A percentile compares a stretch with the other conserved stretches of the same genome.
These are phyloP conservation scores for Parasarocladium wereldwijsianum DNA, from an alignment of 2,329 filamentous ascomycete genomes.

Conservation along the genomic window DNA sequence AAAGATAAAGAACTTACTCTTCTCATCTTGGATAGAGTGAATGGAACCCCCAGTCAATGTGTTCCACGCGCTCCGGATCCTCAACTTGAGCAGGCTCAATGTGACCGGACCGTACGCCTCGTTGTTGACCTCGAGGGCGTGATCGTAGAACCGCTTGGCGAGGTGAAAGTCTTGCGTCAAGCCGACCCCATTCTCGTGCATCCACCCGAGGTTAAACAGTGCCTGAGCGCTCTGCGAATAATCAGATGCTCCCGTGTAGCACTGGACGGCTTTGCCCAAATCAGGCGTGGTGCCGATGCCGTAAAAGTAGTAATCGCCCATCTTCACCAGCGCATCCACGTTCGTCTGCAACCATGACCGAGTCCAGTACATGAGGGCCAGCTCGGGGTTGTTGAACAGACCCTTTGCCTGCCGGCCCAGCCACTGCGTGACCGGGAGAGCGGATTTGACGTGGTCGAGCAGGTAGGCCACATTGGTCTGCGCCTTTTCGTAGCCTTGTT, in stretches of 20 bases:
- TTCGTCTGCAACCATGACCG: constrained; percentile 87
- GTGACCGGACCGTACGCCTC: constrained; percentile 92
- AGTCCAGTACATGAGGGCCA: constrained; percentile 89
- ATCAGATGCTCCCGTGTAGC: constrained; percentile 85
- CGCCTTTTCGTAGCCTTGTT: constrained; percentile 80
- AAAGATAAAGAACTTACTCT: constrained; percentile 49
- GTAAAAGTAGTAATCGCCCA: constrained; percentile 91
- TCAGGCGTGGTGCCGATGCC: constrained; percentile 63
- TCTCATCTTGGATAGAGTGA: constrained; percentile 84
- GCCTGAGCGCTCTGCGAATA: constrained; percentile 87
- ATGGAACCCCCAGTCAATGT: constrained; percentile 78
- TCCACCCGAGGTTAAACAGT: constrained; percentile 95
- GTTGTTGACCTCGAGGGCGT: constrained; percentile 77
- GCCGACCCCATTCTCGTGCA: constrained; percentile 94
- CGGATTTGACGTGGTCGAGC: constrained; percentile 57
- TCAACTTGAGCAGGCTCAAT: constrained; percentile 71
- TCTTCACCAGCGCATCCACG: constrained; percentile 88
- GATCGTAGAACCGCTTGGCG: constrained; percentile 90
- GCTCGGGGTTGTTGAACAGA: constrained; percentile 34
- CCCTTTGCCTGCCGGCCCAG: constrained; percentile 22
- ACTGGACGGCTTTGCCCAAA: constrained; percentile 76
- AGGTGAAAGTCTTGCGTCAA: constrained; percentile 93
- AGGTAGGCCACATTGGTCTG: constrained; percentile 85
- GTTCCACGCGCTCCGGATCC: constrained; percentile 85
- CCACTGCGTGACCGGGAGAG: constrained; percentile 21